phyloP scores from a whole-genome alignment of 23 red algal species.

The Chondrus crispus region DNA sequence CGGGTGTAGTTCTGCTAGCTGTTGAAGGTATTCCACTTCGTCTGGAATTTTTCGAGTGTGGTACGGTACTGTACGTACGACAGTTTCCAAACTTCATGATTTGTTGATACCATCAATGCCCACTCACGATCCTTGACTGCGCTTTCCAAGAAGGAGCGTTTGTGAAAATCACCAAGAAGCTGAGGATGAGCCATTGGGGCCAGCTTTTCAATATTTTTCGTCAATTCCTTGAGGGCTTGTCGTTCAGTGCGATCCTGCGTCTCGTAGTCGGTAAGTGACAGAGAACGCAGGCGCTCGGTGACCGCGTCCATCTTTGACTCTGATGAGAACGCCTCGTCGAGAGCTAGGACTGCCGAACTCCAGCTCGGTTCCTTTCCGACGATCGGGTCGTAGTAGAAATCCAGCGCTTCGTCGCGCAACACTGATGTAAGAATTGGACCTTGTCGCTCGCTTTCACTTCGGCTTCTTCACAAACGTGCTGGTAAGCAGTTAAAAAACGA shows the following conservation, averaged over 20 bases:
- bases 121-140: constrained; percentile 5
- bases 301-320: background rate
- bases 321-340: background rate
- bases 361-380: background rate
- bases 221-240: background rate
- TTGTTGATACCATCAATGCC: constrained; percentile 3
- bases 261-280: background rate
- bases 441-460: background rate
- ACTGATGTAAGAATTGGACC: background rate
- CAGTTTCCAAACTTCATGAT: background rate
- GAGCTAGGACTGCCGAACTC: background rate
- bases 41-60: background rate
- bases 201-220: background rate
- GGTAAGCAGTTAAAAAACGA: background rate
- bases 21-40: background rate
- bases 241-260: background rate
- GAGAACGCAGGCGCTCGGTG: background rate
- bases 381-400: background rate
- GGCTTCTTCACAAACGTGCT: background rate
- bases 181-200: constrained; percentile 12
- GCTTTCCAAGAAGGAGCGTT: background rate
- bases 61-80: background rate
- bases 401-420: background rate
- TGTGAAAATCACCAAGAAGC: background rate
- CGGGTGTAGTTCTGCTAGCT: background rate